Evolutionary conservation across 768 basidiomycete genomes (phyloP), one percentile per base, ranked within the genome.

Genomic region (Kwoniella bestiolae): DNA sequence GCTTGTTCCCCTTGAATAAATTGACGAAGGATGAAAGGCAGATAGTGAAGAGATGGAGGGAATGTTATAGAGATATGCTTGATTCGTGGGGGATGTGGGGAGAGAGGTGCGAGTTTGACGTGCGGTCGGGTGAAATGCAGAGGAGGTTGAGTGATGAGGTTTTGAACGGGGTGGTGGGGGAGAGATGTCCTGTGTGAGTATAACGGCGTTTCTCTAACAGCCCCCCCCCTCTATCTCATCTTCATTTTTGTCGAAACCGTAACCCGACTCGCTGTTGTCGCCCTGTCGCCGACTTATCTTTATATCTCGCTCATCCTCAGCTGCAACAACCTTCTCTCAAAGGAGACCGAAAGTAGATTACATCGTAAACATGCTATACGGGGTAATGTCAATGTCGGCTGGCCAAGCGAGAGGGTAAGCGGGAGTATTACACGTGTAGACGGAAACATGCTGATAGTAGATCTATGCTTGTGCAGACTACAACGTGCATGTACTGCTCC

Each of bases 41-140:
- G 4, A 50, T 58, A 25, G 58, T 78, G 2, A 69, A 74, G 16
- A 60, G 71, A 21, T 81, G 80, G 80, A 68, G 56, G 55, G 74
- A 79, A 52, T 71, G 52, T 8, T 81, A 81, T 63, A 47, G 78
- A 18, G 73, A 75, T 65, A 52, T 81, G 46, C 60, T 81, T 44
- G 76, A 79, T 64, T 60, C 60, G 4, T 81, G 80, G 80, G 63
- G 67, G 25, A 60, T 76, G 65, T 81, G 64, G 52, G 59, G 62
- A 4, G 69, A 68, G 41, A 50, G 80, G 38, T 67, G 71, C 28
- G 69, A 64, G 26, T 79, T 70, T 49, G 80, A 81, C 60, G 72
- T 78, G 44, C 29, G 47, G 73, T 61, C 46, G 38, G 60, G 60
- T 7, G 60, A 67, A 31, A 9, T 67, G 11, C 29, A 47, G 61